Evolutionary conservation across 2,329 filamentous ascomycete species (phyloP).

Genomic region (Sarocladium strictum): DNA sequence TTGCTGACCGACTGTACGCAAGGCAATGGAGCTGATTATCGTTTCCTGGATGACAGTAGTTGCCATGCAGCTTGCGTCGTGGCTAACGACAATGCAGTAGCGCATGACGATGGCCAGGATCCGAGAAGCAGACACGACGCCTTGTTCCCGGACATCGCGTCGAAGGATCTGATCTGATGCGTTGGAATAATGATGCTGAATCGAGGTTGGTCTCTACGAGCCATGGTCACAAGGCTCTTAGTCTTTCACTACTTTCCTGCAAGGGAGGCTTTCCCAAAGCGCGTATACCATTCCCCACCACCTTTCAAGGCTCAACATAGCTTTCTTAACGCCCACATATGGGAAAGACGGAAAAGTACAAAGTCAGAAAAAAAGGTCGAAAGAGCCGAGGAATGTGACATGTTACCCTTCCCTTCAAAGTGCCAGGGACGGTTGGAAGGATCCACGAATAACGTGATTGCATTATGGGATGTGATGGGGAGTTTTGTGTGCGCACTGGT

Average conservation of each 20-base stretch:
- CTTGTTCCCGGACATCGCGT: too few relatives aligned
- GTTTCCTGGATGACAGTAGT: background rate
- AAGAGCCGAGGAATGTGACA: background rate
- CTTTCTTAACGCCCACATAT: background rate
- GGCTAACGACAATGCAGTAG: background rate
- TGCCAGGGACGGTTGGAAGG: background rate
- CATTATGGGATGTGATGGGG: background rate
- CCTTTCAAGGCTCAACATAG: background rate
- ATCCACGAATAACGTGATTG: conserved; percentile 2
- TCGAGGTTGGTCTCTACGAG: background rate
- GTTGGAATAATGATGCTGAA: background rate
- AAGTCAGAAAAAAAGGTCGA: background rate
- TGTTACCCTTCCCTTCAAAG: background rate
- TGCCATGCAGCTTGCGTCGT: background rate
- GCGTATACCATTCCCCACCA: background rate
- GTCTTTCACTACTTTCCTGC: background rate
- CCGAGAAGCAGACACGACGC: too few relatives aligned
- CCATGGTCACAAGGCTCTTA: background rate
- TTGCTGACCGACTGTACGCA: background rate
- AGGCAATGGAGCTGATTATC: background rate
- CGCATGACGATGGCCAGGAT: background rate
- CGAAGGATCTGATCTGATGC: background rate
- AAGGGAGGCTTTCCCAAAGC: conserved; percentile 1
- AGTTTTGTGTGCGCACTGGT: background rate
- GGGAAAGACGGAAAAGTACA: background rate